These are phyloP conservation scores for Aspergillus latus DNA, from an alignment of 2,329 filamentous ascomycete species.

Conservation along the genomic window DNA sequence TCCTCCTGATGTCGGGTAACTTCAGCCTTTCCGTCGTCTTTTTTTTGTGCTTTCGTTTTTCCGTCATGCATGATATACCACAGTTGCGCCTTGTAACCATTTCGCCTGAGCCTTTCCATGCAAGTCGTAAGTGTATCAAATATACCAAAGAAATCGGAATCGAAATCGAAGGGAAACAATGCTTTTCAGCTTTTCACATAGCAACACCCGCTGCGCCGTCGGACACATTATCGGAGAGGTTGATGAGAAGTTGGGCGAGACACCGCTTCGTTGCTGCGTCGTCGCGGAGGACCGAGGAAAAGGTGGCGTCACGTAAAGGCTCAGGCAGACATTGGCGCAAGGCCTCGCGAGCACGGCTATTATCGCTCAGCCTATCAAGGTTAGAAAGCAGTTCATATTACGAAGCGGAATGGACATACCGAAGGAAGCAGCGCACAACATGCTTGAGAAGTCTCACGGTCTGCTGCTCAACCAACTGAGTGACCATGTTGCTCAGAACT, in stretches of 20 bases:
- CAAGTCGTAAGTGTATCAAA: conserved; percentile 40
- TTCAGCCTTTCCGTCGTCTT: conserved; percentile 8
- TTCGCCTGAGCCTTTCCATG: conserved; percentile 45
- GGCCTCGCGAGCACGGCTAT: conserved; percentile 90
- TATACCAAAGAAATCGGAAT: conserved; percentile 34
- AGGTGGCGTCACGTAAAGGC: conserved; percentile 96
- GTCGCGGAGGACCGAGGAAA: conserved; percentile 92
- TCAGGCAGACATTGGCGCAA: conserved; percentile 94
- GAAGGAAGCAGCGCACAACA: conserved; percentile 92
- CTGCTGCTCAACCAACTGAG: conserved; percentile 94
- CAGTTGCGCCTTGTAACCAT: conserved; percentile 40
- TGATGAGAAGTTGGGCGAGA: conserved; percentile 93
- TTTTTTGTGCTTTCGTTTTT: conserved; percentile 16
- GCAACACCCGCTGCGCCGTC: conserved; percentile 45
- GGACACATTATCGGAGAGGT: conserved; percentile 84
- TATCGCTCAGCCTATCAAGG: conserved; percentile 75
- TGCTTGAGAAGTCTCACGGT: conserved; percentile 95
- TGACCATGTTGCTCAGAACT: conserved; percentile 97
- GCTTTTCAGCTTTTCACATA: conserved; percentile 39
- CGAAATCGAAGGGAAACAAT: conserved; percentile 29
- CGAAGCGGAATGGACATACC: conserved; percentile 57
- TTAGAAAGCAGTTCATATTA: background rate
- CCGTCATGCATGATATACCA: conserved; percentile 25
- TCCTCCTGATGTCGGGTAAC: conserved; percentile 8
- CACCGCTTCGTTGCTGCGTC: conserved; percentile 97